Evolutionary conservation across 441 rosid genomes (phyloP).

Genomic region (Metrosideros polymorpha): DNA sequence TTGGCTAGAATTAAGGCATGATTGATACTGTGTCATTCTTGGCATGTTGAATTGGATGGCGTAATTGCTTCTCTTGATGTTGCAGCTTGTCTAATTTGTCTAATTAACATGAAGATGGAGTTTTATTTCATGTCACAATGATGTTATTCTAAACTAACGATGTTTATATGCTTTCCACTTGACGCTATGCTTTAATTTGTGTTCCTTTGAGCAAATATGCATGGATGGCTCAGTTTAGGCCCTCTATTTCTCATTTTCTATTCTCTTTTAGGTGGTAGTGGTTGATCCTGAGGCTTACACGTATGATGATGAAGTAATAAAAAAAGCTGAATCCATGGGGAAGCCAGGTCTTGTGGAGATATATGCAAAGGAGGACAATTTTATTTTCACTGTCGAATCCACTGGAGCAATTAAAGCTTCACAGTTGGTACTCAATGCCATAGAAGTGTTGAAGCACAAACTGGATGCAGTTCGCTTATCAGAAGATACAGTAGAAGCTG

Average conservation of each 20-base stretch:
- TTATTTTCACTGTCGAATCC: slow-evolving; percentile 79
- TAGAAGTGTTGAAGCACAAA: slow-evolving; percentile 76
- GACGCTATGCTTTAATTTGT: not conserved
- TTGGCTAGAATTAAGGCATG: not conserved
- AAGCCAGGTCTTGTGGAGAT: slow-evolving; percentile 83
- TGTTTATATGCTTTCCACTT: not conserved
- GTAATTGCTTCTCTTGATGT: not conserved
- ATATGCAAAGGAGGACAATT: slow-evolving; percentile 75
- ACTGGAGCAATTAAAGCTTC: slow-evolving; percentile 89
- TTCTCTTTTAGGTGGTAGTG: slow-evolving; percentile 48
- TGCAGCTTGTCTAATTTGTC: not conserved
- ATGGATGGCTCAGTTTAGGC: not conserved
- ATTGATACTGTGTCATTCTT: not conserved
- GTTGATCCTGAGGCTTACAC: slow-evolving; percentile 84
- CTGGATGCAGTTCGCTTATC: slow-evolving; percentile 88
- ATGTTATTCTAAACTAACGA: not conserved
- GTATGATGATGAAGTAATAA: slow-evolving; percentile 82
- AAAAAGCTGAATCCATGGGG: slow-evolving; percentile 89
- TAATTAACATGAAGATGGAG: not conserved
- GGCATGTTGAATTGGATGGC: not conserved
- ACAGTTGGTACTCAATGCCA: slow-evolving; percentile 80
- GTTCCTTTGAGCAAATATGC: not conserved
- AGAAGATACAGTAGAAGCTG: slow-evolving; percentile 87
- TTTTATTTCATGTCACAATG: not conserved
- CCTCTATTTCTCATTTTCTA: not conserved